Evolutionary conservation across 2,329 filamentous ascomycete species (phyloP).

Genomic region (Sporothrix globosa): DNA sequence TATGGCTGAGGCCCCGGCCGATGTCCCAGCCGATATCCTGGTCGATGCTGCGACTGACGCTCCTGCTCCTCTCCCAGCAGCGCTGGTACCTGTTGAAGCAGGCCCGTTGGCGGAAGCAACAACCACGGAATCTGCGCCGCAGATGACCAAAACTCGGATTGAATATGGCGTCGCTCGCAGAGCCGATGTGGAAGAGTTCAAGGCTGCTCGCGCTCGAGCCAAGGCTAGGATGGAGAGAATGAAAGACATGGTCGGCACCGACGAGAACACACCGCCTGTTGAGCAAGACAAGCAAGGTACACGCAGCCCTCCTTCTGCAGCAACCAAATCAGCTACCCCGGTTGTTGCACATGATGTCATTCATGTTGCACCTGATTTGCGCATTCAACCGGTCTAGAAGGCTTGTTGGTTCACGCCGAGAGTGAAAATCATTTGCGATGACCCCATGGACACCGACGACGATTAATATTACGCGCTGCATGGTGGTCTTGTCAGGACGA

Average conservation of each 20-base stretch:
- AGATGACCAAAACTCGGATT: not conserved
- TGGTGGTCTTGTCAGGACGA: not conserved
- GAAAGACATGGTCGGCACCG: not conserved
- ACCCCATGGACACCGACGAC: not conserved
- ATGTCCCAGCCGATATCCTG: no score
- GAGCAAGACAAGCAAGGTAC: not conserved
- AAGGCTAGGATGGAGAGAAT: not conserved
- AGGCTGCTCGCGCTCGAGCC: not conserved
- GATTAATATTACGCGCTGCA: not conserved
- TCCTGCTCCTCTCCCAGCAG: not conserved
- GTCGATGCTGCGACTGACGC: not conserved
- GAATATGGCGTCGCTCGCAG: slow-evolving; percentile 3
- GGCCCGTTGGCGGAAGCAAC: not conserved
- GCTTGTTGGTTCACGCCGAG: slow-evolving; percentile 14
- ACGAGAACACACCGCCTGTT: not conserved
- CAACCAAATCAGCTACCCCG: not conserved
- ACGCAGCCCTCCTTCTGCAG: not conserved
- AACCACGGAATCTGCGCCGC: not conserved
- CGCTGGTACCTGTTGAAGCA: not conserved
- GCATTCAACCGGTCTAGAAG: slow-evolving; percentile 11
- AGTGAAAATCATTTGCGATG: not conserved
- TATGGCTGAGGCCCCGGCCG: not conserved
- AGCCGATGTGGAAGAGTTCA: not conserved
- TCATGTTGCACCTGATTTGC: slow-evolving; percentile 4
- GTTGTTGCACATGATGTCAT: slow-evolving; percentile 16